A percentile compares a stretch with the other conserved stretches of the same genome.
Evolutionary conservation across 2,329 filamentous ascomycete genomes (phyloP).

Genomic region (Huntiella omanensis): DNA sequence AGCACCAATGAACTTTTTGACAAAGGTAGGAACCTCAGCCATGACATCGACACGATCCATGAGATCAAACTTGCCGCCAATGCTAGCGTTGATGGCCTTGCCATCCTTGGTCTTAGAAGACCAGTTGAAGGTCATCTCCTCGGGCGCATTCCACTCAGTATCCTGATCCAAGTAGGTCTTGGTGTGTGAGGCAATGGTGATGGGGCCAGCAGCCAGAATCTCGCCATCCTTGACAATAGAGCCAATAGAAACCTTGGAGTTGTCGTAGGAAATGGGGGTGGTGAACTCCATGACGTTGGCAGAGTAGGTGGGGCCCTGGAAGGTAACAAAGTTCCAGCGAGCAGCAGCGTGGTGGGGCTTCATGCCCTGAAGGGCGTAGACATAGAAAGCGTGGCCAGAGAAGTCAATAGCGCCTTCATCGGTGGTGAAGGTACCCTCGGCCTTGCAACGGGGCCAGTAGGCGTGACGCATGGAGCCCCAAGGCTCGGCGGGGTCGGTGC

Average conservation of each 20-base stretch:
- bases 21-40: slow-evolving; percentile 86
- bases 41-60: slow-evolving; percentile 78
- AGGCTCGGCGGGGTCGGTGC: slow-evolving; percentile 66
- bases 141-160: slow-evolving; percentile 80
- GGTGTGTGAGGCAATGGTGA: slow-evolving; percentile 49
- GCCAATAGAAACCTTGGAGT: slow-evolving; percentile 65
- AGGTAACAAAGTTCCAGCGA: slow-evolving; percentile 84
- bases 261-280: slow-evolving; percentile 82
- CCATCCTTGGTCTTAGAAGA: slow-evolving; percentile 58
- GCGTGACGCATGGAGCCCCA: slow-evolving; percentile 87
- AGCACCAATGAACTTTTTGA: slow-evolving; percentile 80
- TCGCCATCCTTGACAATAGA: slow-evolving; percentile 65
- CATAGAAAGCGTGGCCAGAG: slow-evolving; percentile 59
- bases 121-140: slow-evolving; percentile 58
- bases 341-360: slow-evolving; percentile 93
- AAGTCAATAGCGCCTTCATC: slow-evolving; percentile 66
- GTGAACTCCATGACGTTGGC: slow-evolving; percentile 92
- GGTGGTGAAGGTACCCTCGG: slow-evolving; percentile 71
- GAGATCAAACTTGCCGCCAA: slow-evolving; percentile 49
- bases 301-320: slow-evolving; percentile 72
- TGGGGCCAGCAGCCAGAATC: slow-evolving; percentile 53
- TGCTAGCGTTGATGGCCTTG: slow-evolving; percentile 46
- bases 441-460: slow-evolving; percentile 79
- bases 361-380: slow-evolving; percentile 88
- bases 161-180: slow-evolving; percentile 52